Conservation (phyloP, 495 filamentous ascomycete genomes). For the Trichoderma erinaceum region DNA sequence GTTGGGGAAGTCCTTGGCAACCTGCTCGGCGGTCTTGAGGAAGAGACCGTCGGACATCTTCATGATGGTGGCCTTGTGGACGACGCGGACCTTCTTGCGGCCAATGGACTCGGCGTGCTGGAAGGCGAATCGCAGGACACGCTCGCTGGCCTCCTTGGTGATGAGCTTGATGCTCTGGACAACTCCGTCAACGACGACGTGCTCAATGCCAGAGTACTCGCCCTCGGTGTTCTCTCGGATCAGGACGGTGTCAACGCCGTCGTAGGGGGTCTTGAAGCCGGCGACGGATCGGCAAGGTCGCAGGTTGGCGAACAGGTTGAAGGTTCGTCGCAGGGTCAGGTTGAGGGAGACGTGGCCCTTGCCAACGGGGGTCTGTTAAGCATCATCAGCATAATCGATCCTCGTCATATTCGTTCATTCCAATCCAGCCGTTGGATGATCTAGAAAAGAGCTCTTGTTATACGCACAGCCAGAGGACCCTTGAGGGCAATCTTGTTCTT, state of each 20-base stretch:
- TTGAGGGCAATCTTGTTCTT: slow-evolving; percentile 95
- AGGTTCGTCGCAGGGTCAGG: slow-evolving; percentile 93
- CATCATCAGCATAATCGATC: slow-evolving; percentile 14
- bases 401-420: background rate
- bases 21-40: slow-evolving; percentile 71
- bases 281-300: slow-evolving; percentile 93
- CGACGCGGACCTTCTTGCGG: slow-evolving; percentile 89
- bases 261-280: slow-evolving; percentile 98
- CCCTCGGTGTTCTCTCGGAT: slow-evolving; percentile 99
- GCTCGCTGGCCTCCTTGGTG: slow-evolving; percentile 85
- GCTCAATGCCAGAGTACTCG: slow-evolving; percentile 99
- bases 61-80: slow-evolving; percentile 99
- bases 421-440: background rate
- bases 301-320: slow-evolving; percentile 99
- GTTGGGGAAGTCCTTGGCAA: slow-evolving; percentile 89
- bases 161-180: slow-evolving; percentile 99
- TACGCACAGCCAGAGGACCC: slow-evolving; percentile 86
- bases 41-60: slow-evolving; percentile 99
- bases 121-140: slow-evolving; percentile 93
- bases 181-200: slow-evolving; percentile 95
- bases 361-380: slow-evolving; percentile 78
- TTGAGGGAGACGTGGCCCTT: slow-evolving; percentile 99
- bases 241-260: slow-evolving; percentile 92
- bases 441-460: background rate
- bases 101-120: slow-evolving; percentile 90